Percentiles rank a stretch among this genome's conserved stretches.
These are phyloP conservation scores for Botrytis fabae DNA, from an alignment of 2,329 filamentous ascomycete species.

Conservation along the genomic window DNA sequence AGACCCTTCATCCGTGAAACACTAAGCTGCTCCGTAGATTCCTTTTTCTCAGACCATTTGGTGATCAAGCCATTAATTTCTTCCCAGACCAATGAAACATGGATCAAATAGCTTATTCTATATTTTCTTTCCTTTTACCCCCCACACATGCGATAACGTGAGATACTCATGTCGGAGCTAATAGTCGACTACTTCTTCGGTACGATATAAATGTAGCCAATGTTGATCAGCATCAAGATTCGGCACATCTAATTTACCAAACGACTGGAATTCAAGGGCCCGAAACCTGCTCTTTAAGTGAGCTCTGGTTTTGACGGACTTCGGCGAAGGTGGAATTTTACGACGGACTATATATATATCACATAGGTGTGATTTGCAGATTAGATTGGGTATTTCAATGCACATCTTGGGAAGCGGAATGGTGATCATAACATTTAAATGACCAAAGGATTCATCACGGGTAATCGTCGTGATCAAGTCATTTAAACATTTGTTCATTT, in stretches of 20 bases:
- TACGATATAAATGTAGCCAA: background rate
- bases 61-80: background rate
- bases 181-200: too few species aligned
- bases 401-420: background rate
- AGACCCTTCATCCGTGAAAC: conserved; percentile 11
- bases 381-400: background rate
- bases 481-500: background rate
- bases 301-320: background rate
- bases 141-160: background rate
- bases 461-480: background rate
- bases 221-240: conserved; percentile 2
- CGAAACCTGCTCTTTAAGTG: background rate
- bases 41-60: background rate
- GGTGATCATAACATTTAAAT: conserved; percentile 7
- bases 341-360: background rate
- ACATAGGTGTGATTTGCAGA: background rate
- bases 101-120: background rate
- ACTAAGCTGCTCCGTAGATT: background rate
- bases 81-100: background rate
- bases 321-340: background rate
- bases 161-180: background rate
- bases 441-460: conserved; percentile 8
- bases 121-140: background rate
- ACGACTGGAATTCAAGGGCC: conserved; percentile 11
- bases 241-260: conserved; percentile 17